Evolutionary conservation across 345 rosid species (phyloP), one percentile per base, ranked within the genome.

Genomic region (Gossypium thurberi): DNA sequence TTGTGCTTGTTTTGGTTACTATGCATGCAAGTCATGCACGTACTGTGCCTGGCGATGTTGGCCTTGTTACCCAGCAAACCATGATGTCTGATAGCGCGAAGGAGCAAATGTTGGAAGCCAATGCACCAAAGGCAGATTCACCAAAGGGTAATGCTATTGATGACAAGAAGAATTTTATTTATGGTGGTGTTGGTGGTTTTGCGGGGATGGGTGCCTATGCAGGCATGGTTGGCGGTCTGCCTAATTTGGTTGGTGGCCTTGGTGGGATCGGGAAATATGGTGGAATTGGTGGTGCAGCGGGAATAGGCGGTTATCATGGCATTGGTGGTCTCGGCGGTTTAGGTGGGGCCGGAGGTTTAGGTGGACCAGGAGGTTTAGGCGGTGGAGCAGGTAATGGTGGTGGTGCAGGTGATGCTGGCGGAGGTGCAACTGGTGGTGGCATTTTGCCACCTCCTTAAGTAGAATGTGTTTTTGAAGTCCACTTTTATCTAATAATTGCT

Each of bases 181-280:
- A 70, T 12, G 91, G 91, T 6, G 94, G 94, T 9, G 78, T 89
- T 13, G 97, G 97, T 5, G 97, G 91, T 3, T 89, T 82, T 64
- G 89, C 86, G 0, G 95, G 97, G 17, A 73, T 87, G 60, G 97
- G 97, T 11, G 97, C 92, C 3, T 83, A 77, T 21, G 87, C 85
- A 1, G 97, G 94, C 3, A 73, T 85, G 20, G 81, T 78, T 12
- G 94, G 87, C 51, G 87, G 90, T 14, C 1, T 83, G n/a, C 91
- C 91, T 21, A 21, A 21, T 3, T 46, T 83, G 17, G 42, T 82
- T 7, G 96, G 96, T 25, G 86, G 86, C 10, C 48, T 70, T 8
- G 87, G 85, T 51, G 90, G 86, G 44, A 78, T 84, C 10, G 86
- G 90, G 10, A 85, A 83, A 51, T 83, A 52, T 60, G 87, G 84